phyloP scores from a whole-genome alignment of 1,284 basidiomycete species.

The Puccinia brachypodii region DNA sequence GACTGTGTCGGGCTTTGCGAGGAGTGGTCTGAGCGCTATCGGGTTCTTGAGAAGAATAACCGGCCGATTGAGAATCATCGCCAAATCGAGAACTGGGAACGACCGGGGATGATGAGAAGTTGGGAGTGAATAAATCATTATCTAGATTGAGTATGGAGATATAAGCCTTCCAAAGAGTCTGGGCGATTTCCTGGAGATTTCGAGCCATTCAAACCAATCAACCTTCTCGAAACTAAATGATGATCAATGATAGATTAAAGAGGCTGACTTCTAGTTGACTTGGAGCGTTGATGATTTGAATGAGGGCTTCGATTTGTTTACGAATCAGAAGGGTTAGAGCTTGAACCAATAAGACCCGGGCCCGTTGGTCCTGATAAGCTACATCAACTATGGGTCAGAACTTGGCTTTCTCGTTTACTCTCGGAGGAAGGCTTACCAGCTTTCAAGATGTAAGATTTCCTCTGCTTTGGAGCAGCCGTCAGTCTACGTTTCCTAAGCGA shows the following conservation, averaged over 20 bases:
- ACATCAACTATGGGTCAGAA: background rate
- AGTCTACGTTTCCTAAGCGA: constrained; percentile 22
- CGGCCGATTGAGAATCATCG: background rate
- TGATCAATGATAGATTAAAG: background rate
- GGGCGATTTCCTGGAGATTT: constrained; percentile 1
- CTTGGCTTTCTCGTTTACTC: background rate
- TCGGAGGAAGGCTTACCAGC: background rate
- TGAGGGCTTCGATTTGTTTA: constrained; percentile 37
- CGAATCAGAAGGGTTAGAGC: constrained; percentile 33
- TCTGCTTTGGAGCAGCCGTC: background rate
- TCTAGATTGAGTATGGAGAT: constrained; percentile 8
- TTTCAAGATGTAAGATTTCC: constrained; percentile 27
- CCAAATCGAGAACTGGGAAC: background rate
- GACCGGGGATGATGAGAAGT: background rate
- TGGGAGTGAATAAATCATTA: background rate
- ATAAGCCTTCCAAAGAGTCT: constrained; percentile 26
- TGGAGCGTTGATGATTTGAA: constrained; percentile 12
- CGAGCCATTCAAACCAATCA: background rate
- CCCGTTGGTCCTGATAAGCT: constrained; percentile 40
- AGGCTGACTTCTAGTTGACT: constrained; percentile 23
- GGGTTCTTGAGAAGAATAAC: background rate
- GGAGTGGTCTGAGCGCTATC: background rate
- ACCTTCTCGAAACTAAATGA: background rate
- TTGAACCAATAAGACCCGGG: constrained; percentile 27
- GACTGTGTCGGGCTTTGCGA: background rate